phyloP scores from a whole-genome alignment of 768 basidiomycete species.

The Phanerodontia chrysosporium region DNA sequence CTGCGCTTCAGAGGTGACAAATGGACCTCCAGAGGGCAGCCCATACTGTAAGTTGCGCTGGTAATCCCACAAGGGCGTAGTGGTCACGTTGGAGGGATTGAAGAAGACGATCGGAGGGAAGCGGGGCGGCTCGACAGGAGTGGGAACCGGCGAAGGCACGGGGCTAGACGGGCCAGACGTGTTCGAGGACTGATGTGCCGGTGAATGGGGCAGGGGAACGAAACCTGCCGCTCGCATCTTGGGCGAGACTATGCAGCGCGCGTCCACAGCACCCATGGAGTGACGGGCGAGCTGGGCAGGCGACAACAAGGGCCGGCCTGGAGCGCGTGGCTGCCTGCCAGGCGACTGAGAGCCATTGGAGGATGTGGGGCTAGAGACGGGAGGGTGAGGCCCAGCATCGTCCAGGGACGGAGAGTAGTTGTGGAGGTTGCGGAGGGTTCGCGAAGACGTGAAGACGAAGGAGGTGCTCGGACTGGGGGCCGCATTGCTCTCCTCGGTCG shows the following conservation, averaged over 20 bases:
- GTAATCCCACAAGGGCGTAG: conserved; percentile 21
- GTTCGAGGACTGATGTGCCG: neutral
- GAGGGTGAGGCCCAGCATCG: neutral
- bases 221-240: conserved; percentile 28
- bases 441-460: conserved; percentile 29
- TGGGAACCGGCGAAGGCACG: conserved; percentile 10
- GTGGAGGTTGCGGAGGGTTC: conserved; percentile 21
- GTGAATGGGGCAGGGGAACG: conserved; percentile 20
- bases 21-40: neutral
- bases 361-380: neutral
- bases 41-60: conserved; percentile 12
- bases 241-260: conserved; percentile 22
- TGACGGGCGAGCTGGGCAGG: conserved; percentile 21
- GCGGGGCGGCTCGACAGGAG: conserved; percentile 23
- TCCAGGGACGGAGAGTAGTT: conserved; percentile 3
- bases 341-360: neutral
- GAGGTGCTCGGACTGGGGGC: conserved; percentile 14
- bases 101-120: conserved; percentile 26
- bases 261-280: conserved; percentile 23
- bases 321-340: neutral
- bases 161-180: conserved; percentile 5
- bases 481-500: conserved; percentile 13
- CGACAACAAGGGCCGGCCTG: conserved; percentile 12
- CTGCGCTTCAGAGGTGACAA: neutral
- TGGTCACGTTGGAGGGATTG: conserved; percentile 11